Evolutionary conservation across 371 early-diverging fungal species (phyloP).

Genomic region (Dinochytrium kinnereticum): DNA sequence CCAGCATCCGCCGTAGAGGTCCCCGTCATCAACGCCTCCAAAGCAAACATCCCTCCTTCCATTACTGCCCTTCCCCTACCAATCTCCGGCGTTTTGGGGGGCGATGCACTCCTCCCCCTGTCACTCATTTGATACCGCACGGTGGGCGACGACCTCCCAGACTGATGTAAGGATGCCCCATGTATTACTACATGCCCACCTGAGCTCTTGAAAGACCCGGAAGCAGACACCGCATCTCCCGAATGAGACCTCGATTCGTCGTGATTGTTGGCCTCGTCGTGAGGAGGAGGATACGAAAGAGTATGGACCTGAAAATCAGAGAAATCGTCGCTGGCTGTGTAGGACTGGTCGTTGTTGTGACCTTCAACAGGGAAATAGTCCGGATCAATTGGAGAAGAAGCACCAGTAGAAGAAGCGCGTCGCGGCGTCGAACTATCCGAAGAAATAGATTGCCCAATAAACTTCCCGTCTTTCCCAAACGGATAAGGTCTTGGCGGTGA

Average conservation of each 20-base stretch:
- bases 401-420: neutral
- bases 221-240: too few relatives aligned
- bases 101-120: neutral
- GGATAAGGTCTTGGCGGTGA: neutral
- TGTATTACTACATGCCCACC: neutral
- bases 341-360: neutral
- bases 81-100: neutral
- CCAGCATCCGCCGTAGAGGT: neutral
- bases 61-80: neutral
- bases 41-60: neutral
- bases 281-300: neutral
- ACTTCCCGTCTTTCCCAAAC: too few relatives aligned
- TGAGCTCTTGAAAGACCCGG: neutral
- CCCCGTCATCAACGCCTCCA: neutral
- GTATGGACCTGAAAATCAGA: slow-evolving; percentile 12
- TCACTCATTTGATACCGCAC: neutral
- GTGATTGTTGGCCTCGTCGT: neutral
- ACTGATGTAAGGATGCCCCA: neutral
- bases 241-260: neutral
- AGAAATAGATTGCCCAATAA: too few relatives aligned
- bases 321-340: neutral
- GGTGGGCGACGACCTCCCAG: neutral
- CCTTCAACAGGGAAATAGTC: slow-evolving; percentile 5
- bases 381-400: slow-evolving; percentile 1
- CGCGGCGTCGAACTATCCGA: too few relatives aligned